phyloP scores from a whole-genome alignment of 495 filamentous ascomycete genomes.

The Rhizodiscina lignyota region DNA sequence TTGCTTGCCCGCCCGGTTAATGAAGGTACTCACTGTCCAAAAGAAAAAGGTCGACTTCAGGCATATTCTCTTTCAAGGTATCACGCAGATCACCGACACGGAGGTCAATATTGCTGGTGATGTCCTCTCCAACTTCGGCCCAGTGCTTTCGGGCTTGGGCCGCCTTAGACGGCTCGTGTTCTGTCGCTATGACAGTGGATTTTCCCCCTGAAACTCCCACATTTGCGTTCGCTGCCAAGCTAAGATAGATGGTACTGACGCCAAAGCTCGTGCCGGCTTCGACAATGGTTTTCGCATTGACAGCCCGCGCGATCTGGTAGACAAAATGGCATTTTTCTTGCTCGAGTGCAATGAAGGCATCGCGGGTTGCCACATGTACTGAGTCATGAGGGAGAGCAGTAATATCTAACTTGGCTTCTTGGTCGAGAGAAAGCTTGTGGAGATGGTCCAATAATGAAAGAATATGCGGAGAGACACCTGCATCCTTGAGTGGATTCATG shows the following conservation, averaged over 20 bases:
- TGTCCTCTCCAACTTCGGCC: conserved; percentile 25
- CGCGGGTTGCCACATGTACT: too few species aligned
- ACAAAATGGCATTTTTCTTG: conserved; percentile 34
- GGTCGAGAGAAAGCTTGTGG: too few species aligned
- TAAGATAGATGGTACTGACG: conserved; percentile 43
- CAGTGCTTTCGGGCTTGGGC: conserved; percentile 28
- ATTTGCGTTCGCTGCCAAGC: conserved; percentile 28
- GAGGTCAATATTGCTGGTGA: conserved; percentile 31
- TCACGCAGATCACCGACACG: conserved; percentile 36
- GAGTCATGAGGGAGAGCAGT: too few species aligned
- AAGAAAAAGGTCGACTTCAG: conserved; percentile 32
- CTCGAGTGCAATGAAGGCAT: conserved; percentile 37
- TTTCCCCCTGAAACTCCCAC: too few species aligned
- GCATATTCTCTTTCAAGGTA: conserved; percentile 26
- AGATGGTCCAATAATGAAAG: too few species aligned
- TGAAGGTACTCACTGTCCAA: conserved; percentile 34
- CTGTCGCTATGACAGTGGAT: conserved; percentile 37
- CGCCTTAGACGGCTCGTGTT: conserved; percentile 34
- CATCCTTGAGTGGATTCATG: too few species aligned
- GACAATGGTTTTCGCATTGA: conserved; percentile 30
- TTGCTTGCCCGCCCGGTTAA: too few species aligned
- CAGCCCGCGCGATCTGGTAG: conserved; percentile 27
- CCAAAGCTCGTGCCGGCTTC: conserved; percentile 43
- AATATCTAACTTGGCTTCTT: too few species aligned
- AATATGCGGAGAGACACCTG: too few species aligned